phyloP scores from a whole-genome alignment of 1,284 basidiomycete species.

The Vanrija sp. region DNA sequence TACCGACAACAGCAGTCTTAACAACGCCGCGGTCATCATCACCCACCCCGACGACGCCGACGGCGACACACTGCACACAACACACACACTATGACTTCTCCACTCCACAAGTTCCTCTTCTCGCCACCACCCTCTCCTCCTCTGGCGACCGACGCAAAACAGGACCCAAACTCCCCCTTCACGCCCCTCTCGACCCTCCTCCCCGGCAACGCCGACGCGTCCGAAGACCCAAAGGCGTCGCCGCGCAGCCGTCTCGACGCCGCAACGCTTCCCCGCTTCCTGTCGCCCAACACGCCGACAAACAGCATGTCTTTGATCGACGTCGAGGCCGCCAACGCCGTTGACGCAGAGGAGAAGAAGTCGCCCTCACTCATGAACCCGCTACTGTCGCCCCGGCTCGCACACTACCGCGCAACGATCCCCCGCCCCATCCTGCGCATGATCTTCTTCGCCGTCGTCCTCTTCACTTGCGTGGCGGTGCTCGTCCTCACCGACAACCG shows the following conservation, averaged over 20 bases:
- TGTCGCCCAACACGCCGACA: constrained; percentile 4
- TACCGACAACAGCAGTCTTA: too few species aligned
- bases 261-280: background rate
- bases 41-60: too few species aligned
- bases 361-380: constrained; percentile 4
- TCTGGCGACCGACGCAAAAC: constrained; percentile 7
- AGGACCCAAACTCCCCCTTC: constrained; percentile 4
- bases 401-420: constrained; percentile 8
- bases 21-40: too few species aligned
- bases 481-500: constrained; percentile 5
- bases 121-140: constrained; percentile 45
- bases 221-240: too few species aligned
- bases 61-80: too few species aligned
- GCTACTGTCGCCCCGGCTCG: constrained; percentile 2
- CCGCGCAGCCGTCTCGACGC: too few species aligned
- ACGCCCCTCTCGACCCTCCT: constrained; percentile 6
- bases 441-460: constrained; percentile 21
- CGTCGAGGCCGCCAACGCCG: constrained; percentile 9
- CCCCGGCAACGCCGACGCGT: constrained; percentile 3
- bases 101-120: constrained; percentile 45
- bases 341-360: background rate
- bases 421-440: constrained; percentile 38
- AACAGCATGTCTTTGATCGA: background rate
- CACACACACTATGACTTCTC: constrained; percentile 37
- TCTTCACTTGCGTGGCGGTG: constrained; percentile 23